Evolutionary conservation across 2,329 filamentous ascomycete species (phyloP).

Genomic region (Claviceps paspali): DNA sequence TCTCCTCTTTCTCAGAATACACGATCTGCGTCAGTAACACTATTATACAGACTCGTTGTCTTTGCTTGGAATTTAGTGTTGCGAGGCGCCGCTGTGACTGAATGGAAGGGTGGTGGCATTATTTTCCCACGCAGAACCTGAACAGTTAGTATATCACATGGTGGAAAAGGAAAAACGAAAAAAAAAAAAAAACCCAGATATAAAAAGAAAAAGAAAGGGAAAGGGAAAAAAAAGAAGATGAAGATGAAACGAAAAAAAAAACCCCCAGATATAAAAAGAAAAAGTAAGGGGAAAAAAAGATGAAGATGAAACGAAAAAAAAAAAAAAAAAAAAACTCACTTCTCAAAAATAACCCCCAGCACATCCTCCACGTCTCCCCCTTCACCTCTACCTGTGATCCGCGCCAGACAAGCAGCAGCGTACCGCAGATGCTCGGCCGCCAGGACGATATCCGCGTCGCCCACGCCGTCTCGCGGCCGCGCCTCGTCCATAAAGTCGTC

Average conservation of each 20-base stretch:
- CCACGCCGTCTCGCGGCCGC: conserved; percentile 16
- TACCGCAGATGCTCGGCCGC: conserved; percentile 78
- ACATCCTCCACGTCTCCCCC: conserved; percentile 89
- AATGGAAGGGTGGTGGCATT: conserved; percentile 1
- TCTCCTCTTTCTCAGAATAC: no score
- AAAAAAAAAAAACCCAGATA: background rate
- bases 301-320: no score
- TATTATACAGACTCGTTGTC: no score
- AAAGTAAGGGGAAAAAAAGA: background rate
- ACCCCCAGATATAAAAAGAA: no score
- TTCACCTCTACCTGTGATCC: conserved; percentile 76
- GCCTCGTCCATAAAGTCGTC: conserved; percentile 56
- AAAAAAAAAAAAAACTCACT: conserved; percentile 41
- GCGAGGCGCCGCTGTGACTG: background rate
- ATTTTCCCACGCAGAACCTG: conserved; percentile 34
- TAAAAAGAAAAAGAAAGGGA: background rate
- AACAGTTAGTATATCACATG: conserved; percentile 1
- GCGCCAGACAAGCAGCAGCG: conserved; percentile 65
- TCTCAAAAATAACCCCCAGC: conserved; percentile 92
- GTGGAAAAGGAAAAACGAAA: background rate
- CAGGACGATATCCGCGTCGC: conserved; percentile 67
- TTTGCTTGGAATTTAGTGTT: background rate
- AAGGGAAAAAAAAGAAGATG: background rate
- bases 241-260: conserved; percentile 12
- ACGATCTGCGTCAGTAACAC: no score